Evolutionary conservation across 148 eudicot genomes (phyloP), one percentile per base, ranked within the genome.

Genomic region (Vaccinium vitisidaea): DNA sequence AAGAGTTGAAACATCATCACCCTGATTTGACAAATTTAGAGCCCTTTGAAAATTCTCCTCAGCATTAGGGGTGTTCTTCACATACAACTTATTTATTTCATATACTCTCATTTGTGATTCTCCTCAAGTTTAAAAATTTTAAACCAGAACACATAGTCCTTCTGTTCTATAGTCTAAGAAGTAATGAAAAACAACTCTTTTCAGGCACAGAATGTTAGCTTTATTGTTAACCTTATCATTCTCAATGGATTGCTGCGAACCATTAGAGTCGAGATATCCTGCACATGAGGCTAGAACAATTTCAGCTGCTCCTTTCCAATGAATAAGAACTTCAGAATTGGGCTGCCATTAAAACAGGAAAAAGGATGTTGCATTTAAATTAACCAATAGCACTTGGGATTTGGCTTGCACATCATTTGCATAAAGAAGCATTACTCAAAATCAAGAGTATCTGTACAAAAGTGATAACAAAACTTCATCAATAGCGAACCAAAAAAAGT

Each of bases 261-360:
- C 96, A 84, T 94, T 88, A 15, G 53, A 18, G 83, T 92, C 94
- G 78, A 96, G 87, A 83, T 90, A 93, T 74, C 86, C 85, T 27
- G 92, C 86, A 81, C 98, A 96, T 5, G 92, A 90, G 80, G 90
- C 94, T 50, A 96, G 89, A 61, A 96, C 87, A 81, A 96, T 89
- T 89, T 96, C 98, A 73, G 98, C 98, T 56, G 98, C 98, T 86
- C 98, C 98, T 83, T 96, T 96, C 98, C 98, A 96, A 84, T 96
- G 98, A 55, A 93, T 84, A 84, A 88, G 90, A 78, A 93, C 94
- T 88, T 93, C 89, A 58, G 98, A 92, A 78, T 91, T 90, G 58
- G 90, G 59, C 98, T 95, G 92, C 81, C 43, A 88, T 73, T 52
- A 43, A 39, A 53, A 27, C 32, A 54, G 43, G 43, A 52, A 53